Conservation (phyloP, 768 basidiomycete species). For the Coprinopsis sp. region DNA sequence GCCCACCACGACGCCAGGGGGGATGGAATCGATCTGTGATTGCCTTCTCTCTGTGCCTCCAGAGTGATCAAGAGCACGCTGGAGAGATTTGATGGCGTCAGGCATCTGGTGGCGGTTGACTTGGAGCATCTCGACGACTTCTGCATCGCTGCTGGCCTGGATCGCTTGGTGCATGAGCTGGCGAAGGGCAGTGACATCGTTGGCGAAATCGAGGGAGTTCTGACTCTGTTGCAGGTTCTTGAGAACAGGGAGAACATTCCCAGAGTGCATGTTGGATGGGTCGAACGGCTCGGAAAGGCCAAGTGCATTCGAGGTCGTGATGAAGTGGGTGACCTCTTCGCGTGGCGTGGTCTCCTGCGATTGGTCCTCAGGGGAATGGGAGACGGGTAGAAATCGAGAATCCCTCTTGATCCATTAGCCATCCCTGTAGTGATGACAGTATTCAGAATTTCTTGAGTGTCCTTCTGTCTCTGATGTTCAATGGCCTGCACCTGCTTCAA, state of each 20-base stretch:
- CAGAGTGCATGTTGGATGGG: conserved; percentile 3
- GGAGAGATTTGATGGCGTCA: conserved; percentile 77
- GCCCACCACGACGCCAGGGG: conserved; percentile 14
- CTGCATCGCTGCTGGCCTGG: conserved; percentile 52
- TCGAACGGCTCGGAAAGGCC: conserved; percentile 14
- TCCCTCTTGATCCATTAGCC: conserved; percentile 6
- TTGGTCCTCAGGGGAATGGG: not conserved
- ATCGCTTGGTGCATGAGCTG: conserved; percentile 56
- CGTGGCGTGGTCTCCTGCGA: not conserved
- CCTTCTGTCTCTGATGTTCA: conserved; percentile 26
- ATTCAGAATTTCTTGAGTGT: conserved; percentile 33
- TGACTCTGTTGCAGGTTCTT: conserved; percentile 23
- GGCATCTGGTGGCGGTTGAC: conserved; percentile 66
- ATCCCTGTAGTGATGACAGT: conserved; percentile 9
- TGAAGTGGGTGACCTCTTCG: conserved; percentile 13
- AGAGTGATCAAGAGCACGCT: conserved; percentile 49
- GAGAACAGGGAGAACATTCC: conserved; percentile 19
- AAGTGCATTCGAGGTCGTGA: conserved; percentile 18
- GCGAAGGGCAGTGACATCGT: conserved; percentile 54
- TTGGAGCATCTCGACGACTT: conserved; percentile 60
- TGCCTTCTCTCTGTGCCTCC: conserved; percentile 13
- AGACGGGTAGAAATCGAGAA: conserved; percentile 7
- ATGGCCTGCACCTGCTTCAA: conserved; percentile 44
- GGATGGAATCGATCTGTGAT: not conserved
- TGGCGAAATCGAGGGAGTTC: conserved; percentile 38